These are phyloP conservation scores for Xylariaceae sp. DNA, from an alignment of 2,329 filamentous ascomycete genomes.

Conservation along the genomic window DNA sequence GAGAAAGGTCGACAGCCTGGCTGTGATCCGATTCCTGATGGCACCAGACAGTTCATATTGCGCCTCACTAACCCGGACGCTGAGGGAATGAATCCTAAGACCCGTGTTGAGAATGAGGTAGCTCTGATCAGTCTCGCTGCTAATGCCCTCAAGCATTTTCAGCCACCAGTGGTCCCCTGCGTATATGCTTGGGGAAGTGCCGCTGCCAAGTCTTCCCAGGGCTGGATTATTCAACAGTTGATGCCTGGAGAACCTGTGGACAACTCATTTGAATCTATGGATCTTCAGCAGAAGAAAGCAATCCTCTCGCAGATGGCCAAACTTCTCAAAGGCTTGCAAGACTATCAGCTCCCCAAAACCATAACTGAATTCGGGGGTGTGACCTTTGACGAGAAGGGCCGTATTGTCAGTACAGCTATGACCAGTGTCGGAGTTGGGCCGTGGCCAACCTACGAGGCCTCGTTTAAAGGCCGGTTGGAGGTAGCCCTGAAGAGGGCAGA, in stretches of 20 bases:
- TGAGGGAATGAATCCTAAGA: slow-evolving; percentile 39
- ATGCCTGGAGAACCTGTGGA: slow-evolving; percentile 41
- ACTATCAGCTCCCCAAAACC: slow-evolving; percentile 41
- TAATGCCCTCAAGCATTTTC: slow-evolving; percentile 36
- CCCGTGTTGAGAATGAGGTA: slow-evolving; percentile 44
- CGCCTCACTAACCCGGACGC: slow-evolving; percentile 44
- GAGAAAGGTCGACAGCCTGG: slow-evolving; percentile 32
- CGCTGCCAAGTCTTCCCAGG: slow-evolving; percentile 15
- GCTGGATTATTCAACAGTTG: slow-evolving; percentile 40
- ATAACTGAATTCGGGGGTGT: slow-evolving; percentile 43
- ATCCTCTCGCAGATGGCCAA: slow-evolving; percentile 43
- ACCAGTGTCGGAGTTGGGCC: slow-evolving; percentile 42
- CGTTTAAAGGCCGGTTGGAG: slow-evolving; percentile 37
- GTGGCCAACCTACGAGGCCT: slow-evolving; percentile 40
- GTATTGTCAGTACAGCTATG: slow-evolving; percentile 43
- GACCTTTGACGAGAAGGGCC: slow-evolving; percentile 41
- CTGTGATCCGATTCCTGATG: slow-evolving; percentile 37
- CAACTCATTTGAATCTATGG: slow-evolving; percentile 35
- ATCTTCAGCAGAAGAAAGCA: slow-evolving; percentile 32
- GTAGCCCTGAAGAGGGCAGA: slow-evolving; percentile 38
- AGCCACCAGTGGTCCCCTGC: slow-evolving; percentile 39
- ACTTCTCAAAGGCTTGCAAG: slow-evolving; percentile 42
- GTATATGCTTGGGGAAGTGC: slow-evolving; percentile 42
- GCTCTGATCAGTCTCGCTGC: slow-evolving; percentile 41
- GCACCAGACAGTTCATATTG: slow-evolving; percentile 41